These are phyloP conservation scores for Nitzschia inconspicua DNA, from an alignment of 108 stramenopile species.

Conservation along the genomic window DNA sequence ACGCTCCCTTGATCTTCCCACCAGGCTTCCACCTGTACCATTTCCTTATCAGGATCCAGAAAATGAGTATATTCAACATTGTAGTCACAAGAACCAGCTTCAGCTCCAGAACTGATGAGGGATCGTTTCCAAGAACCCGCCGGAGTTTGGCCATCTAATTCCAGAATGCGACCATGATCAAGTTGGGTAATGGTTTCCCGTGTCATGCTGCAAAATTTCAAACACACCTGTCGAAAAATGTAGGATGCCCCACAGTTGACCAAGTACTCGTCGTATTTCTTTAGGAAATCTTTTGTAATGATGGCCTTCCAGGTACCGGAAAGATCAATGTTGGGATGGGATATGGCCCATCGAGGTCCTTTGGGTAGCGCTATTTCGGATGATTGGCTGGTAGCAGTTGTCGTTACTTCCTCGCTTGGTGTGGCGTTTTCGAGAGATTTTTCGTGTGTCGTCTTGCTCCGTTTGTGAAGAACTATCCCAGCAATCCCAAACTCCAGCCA, in stretches of 20 bases:
- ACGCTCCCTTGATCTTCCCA: constrained; percentile 41
- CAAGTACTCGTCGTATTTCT: constrained; percentile 29
- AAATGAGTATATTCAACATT: constrained; percentile 21
- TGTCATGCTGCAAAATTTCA: constrained; percentile 2
- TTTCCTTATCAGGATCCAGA: constrained; percentile 38
- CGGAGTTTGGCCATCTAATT: constrained; percentile 32
- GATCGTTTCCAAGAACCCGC: constrained; percentile 46
- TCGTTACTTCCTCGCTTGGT: too few species aligned
- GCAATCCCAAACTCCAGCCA: too few species aligned
- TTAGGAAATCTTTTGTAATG: constrained; percentile 29
- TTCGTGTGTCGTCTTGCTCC: too few species aligned
- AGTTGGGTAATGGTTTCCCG: constrained; percentile 9
- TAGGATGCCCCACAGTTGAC: constrained; percentile 27
- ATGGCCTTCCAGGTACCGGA: constrained; percentile 32
- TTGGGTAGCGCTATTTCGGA: too few species aligned
- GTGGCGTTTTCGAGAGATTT: too few species aligned
- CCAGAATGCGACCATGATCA: not conserved
- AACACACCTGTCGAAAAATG: constrained; percentile 32
- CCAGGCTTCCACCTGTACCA: constrained; percentile 41
- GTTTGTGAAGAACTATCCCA: too few species aligned
- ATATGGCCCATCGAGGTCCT: too few species aligned
- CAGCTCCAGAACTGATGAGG: constrained; percentile 12
- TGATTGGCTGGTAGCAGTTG: too few species aligned
- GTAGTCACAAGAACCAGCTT: not conserved
- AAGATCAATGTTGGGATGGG: too few species aligned